Conservation (phyloP, 257 asterid genomes). For the Fraxinus cuspidata region DNA sequence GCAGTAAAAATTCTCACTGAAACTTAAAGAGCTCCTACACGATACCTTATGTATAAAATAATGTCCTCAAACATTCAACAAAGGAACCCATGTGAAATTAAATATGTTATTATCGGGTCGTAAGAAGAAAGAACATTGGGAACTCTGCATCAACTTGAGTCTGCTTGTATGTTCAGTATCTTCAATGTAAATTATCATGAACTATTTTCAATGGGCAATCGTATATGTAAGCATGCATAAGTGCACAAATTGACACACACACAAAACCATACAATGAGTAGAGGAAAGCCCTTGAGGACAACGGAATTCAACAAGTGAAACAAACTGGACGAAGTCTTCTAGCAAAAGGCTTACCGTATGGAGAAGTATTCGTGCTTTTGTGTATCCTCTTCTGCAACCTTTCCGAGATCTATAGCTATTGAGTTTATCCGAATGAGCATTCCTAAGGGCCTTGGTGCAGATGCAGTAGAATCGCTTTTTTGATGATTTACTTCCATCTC, state of each 20-base stretch:
- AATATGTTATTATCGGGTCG: neutral
- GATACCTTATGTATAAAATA: neutral
- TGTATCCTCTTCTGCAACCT: conserved; percentile 31
- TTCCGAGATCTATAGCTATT: conserved; percentile 45
- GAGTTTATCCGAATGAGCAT: neutral
- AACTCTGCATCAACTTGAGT: neutral
- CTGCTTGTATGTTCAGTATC: neutral
- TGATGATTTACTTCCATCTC: conserved; percentile 1
- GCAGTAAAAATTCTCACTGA: neutral
- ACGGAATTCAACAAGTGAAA: neutral
- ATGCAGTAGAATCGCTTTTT: neutral
- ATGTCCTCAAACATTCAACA: neutral
- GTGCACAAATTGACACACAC: neutral
- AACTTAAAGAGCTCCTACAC: neutral
- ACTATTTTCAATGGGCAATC: neutral
- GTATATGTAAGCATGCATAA: neutral
- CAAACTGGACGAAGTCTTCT: neutral
- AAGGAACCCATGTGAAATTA: neutral
- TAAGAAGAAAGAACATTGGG: neutral
- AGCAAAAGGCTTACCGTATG: conserved; percentile 58
- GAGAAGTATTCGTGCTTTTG: conserved; percentile 58
- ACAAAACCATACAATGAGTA: conserved; percentile 1
- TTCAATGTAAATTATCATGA: neutral
- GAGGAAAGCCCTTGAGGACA: neutral
- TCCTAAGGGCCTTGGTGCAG: neutral